These are phyloP conservation scores for Russula compacta DNA, from an alignment of 768 basidiomycete genomes.

Conservation along the genomic window DNA sequence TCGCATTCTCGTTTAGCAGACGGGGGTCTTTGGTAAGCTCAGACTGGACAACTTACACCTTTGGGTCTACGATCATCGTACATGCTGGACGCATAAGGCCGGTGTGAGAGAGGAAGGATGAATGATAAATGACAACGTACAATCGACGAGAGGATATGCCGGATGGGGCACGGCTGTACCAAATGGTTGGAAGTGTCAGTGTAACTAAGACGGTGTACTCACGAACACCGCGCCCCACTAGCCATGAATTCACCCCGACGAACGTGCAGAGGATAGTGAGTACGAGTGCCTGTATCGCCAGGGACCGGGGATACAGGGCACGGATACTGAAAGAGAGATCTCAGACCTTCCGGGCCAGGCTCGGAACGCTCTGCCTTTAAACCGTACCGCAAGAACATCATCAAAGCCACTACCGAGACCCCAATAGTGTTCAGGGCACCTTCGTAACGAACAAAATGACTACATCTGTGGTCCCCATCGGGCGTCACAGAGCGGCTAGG, in stretches of 20 bases:
- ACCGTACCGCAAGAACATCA: slow-evolving; percentile 48
- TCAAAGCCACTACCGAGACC: slow-evolving; percentile 42
- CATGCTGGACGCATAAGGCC: slow-evolving; percentile 26
- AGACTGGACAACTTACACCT: slow-evolving; percentile 20
- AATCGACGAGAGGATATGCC: not conserved
- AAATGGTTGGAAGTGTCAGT: not conserved
- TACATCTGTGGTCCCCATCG: slow-evolving; percentile 10
- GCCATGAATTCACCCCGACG: slow-evolving; percentile 41
- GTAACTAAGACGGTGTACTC: slow-evolving; percentile 18
- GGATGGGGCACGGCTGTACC: not conserved
- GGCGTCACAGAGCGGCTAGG: no score
- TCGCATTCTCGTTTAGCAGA: not conserved
- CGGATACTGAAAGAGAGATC: slow-evolving; percentile 20
- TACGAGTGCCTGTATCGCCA: slow-evolving; percentile 25
- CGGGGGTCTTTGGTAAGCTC: not conserved
- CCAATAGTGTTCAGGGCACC: slow-evolving; percentile 43
- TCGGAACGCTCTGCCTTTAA: not conserved
- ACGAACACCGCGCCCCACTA: slow-evolving; percentile 44
- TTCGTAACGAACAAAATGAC: slow-evolving; percentile 28
- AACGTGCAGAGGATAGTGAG: slow-evolving; percentile 32
- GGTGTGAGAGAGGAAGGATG: not conserved
- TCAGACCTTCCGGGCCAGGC: not conserved
- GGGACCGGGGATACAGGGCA: slow-evolving; percentile 24
- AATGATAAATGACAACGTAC: not conserved
- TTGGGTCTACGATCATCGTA: slow-evolving; percentile 30